Percentiles rank a stretch among this genome's conserved stretches.
These are phyloP conservation scores for Phytophthora lateralis DNA, from an alignment of 352 stramenopile genomes.

Conservation along the genomic window DNA sequence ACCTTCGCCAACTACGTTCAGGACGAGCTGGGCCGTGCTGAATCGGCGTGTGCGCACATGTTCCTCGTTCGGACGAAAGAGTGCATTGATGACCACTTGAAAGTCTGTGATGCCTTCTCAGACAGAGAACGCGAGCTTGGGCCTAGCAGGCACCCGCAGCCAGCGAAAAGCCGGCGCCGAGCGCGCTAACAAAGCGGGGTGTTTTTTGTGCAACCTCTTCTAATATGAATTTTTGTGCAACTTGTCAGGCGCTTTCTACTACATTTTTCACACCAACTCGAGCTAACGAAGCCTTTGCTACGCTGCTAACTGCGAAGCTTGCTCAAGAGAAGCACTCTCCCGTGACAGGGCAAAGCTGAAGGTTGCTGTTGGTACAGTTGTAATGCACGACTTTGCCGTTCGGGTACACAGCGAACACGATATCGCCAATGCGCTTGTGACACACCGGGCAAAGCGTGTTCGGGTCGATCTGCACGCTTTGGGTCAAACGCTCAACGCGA, in stretches of 20 bases:
- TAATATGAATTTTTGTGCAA: constrained; percentile 40
- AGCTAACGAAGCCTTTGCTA: constrained; percentile 25
- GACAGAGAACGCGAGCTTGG: constrained; percentile 54
- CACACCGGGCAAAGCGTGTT: constrained; percentile 81
- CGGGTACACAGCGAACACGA: constrained; percentile 88
- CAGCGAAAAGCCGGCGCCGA: constrained; percentile 9
- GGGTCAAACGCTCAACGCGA: constrained; percentile 76
- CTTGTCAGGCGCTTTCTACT: constrained; percentile 26
- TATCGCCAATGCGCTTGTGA: constrained; percentile 89
- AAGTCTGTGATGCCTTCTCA: constrained; percentile 70
- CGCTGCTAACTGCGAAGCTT: not conserved
- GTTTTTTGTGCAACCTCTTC: constrained; percentile 13
- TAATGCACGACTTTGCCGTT: constrained; percentile 89
- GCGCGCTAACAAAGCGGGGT: constrained; percentile 15
- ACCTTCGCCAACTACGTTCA: constrained; percentile 70
- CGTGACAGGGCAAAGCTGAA: constrained; percentile 82
- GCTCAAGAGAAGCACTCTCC: constrained; percentile 78
- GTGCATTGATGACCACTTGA: constrained; percentile 76
- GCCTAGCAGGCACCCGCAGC: constrained; percentile 40
- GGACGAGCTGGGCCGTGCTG: constrained; percentile 42
- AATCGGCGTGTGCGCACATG: constrained; percentile 73
- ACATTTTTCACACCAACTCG: constrained; percentile 33
- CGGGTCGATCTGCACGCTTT: constrained; percentile 83
- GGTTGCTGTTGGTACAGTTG: constrained; percentile 87
- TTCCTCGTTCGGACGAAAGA: constrained; percentile 59